Conservation (phyloP, 1,284 basidiomycete genomes). For the Pseudozyma tsukubaensis region DNA sequence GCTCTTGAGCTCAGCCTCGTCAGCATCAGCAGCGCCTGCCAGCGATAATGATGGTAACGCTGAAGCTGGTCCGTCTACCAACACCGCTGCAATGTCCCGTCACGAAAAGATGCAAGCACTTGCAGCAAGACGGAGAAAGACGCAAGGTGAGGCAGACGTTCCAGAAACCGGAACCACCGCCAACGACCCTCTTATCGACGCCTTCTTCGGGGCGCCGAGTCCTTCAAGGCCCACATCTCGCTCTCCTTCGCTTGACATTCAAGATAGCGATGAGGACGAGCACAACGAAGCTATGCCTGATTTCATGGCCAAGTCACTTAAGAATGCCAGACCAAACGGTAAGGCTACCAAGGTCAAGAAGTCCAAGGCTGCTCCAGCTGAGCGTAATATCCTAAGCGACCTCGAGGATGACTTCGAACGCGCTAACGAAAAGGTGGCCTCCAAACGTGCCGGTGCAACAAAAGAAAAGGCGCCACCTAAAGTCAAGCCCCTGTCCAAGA, state of each 20-base stretch:
- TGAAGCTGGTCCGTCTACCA: conserved; percentile 9
- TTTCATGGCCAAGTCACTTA: conserved; percentile 17
- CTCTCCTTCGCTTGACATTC: conserved; percentile 41
- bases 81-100: conserved; percentile 6
- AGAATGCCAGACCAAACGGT: not conserved
- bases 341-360: conserved; percentile 14
- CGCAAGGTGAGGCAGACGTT: conserved; percentile 8
- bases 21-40: conserved; percentile 5
- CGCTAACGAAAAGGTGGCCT: conserved; percentile 24
- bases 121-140: conserved; percentile 26
- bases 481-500: conserved; percentile 55
- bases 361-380: conserved; percentile 10
- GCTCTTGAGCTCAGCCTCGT: conserved; percentile 25
- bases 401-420: conserved; percentile 27
- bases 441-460: conserved; percentile 20
- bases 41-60: conserved; percentile 2
- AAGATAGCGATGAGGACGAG: conserved; percentile 39
- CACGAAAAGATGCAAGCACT: conserved; percentile 40
- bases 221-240: conserved; percentile 17
- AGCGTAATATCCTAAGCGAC: conserved; percentile 38
- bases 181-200: conserved; percentile 27
- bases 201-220: conserved; percentile 24
- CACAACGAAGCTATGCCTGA: conserved; percentile 44
- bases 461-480: conserved; percentile 33
- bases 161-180: conserved; percentile 1